Evolutionary conservation across 2,329 filamentous ascomycete genomes (phyloP).

Genomic region (Hypoxylon sp.): DNA sequence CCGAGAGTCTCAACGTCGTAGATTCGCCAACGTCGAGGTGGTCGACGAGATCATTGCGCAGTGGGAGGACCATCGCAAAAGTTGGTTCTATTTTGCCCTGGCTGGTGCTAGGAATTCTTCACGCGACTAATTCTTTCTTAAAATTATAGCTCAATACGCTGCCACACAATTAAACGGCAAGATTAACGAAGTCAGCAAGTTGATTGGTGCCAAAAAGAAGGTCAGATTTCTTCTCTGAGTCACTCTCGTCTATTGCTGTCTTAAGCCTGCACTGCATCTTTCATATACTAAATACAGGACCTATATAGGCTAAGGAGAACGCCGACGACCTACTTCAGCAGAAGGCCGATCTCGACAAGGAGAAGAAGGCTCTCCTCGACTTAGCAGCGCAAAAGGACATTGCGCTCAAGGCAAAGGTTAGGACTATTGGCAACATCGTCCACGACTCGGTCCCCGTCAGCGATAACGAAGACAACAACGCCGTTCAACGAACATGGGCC

Average conservation of each 20-base stretch:
- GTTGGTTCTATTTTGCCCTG: too few species aligned
- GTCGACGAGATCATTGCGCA: conserved; percentile 91
- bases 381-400: conserved; percentile 78
- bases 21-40: conserved; percentile 79
- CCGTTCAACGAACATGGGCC: conserved; percentile 77
- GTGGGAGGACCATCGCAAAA: conserved; percentile 85
- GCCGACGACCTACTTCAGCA: conserved; percentile 80
- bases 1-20: conserved; percentile 86
- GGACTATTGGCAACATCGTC: conserved; percentile 89
- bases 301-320: conserved; percentile 78
- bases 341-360: conserved; percentile 79
- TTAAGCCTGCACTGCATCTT: too few species aligned
- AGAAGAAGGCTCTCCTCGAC: conserved; percentile 83
- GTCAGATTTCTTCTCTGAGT: conserved; percentile 51
- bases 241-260: too few species aligned
- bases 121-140: conserved; percentile 9
- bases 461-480: conserved; percentile 76
- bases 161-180: conserved; percentile 82
- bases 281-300: not conserved
- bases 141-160: conserved; percentile 70
- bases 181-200: conserved; percentile 89
- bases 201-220: conserved; percentile 93
- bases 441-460: conserved; percentile 69
- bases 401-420: conserved; percentile 78
- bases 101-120: too few species aligned